These are phyloP conservation scores for Chalciporus chontae DNA, from an alignment of 768 basidiomycete genomes.

Conservation along the genomic window DNA sequence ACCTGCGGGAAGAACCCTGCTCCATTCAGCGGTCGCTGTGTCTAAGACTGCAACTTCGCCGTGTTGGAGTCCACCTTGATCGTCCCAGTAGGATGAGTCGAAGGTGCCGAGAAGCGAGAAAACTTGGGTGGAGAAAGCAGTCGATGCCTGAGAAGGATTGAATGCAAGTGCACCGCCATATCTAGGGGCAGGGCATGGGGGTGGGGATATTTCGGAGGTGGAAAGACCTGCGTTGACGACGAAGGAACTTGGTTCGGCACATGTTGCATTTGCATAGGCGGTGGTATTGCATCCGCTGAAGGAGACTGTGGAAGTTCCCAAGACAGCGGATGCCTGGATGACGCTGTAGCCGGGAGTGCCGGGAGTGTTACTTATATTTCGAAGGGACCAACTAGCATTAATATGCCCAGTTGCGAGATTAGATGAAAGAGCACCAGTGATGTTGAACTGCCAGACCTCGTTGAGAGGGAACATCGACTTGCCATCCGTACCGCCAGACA, in stretches of 20 bases:
- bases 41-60: slow-evolving; percentile 78
- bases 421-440: slow-evolving; percentile 69
- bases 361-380: slow-evolving; percentile 32
- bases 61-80: slow-evolving; percentile 51
- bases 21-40: slow-evolving; percentile 60
- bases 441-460: slow-evolving; percentile 66
- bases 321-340: slow-evolving; percentile 56
- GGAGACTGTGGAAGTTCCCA: slow-evolving; percentile 49
- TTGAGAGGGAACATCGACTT: slow-evolving; percentile 45
- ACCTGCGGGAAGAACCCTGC: slow-evolving; percentile 68
- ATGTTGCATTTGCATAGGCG: slow-evolving; percentile 38
- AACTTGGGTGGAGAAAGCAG: slow-evolving; percentile 59
- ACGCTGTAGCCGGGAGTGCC: slow-evolving; percentile 30
- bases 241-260: slow-evolving; percentile 58
- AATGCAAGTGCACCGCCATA: slow-evolving; percentile 55
- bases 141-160: slow-evolving; percentile 44
- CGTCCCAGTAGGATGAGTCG: slow-evolving; percentile 63
- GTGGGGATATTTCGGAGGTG: slow-evolving; percentile 36
- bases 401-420: slow-evolving; percentile 50
- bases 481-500: slow-evolving; percentile 67
- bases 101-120: slow-evolving; percentile 70
- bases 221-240: slow-evolving; percentile 37
- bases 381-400: slow-evolving; percentile 57
- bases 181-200: slow-evolving; percentile 63
- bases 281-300: slow-evolving; percentile 60